A percentile compares a stretch with the other conserved stretches of the same genome.
Evolutionary conservation across 2,329 filamentous ascomycete genomes (phyloP).

Genomic region (Aureobasidium sp.): DNA sequence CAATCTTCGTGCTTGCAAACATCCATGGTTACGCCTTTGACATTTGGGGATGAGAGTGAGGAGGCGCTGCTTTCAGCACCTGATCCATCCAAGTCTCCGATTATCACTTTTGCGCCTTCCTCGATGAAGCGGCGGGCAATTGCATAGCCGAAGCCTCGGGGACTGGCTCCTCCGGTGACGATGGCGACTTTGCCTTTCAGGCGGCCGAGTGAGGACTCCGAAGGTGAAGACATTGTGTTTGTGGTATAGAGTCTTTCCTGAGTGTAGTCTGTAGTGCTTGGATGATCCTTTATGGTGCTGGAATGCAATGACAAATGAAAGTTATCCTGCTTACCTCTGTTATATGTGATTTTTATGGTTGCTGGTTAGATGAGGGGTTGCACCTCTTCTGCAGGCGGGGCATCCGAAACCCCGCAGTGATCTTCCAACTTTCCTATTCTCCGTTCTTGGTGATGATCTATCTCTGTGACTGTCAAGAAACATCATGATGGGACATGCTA

Average conservation of each 20-base stretch:
- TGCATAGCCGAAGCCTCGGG: conserved; percentile 53
- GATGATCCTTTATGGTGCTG: background rate
- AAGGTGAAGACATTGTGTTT: conserved; percentile 1
- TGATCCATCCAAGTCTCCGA: conserved; percentile 51
- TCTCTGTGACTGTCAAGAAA: no score
- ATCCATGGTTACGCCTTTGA: conserved; percentile 36
- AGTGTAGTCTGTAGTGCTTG: background rate
- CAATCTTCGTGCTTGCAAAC: conserved; percentile 39
- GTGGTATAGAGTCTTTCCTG: background rate
- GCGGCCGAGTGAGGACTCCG: conserved; percentile 10
- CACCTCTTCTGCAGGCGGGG: no score
- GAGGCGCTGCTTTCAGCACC: conserved; percentile 44
- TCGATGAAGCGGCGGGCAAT: conserved; percentile 50
- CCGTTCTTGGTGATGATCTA: no score
- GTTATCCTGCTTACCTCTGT: background rate
- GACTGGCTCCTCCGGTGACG: conserved; percentile 46
- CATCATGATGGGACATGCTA: no score
- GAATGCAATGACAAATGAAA: background rate
- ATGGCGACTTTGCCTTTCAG: conserved; percentile 48
- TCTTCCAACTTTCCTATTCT: no score
- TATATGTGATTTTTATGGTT: background rate
- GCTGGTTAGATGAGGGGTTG: background rate
- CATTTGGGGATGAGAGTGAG: conserved; percentile 32
- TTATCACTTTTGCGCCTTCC: conserved; percentile 53
- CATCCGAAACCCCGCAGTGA: no score